phyloP scores from a whole-genome alignment of 2,329 filamentous ascomycete genomes.

The Eurotiales sp. region DNA sequence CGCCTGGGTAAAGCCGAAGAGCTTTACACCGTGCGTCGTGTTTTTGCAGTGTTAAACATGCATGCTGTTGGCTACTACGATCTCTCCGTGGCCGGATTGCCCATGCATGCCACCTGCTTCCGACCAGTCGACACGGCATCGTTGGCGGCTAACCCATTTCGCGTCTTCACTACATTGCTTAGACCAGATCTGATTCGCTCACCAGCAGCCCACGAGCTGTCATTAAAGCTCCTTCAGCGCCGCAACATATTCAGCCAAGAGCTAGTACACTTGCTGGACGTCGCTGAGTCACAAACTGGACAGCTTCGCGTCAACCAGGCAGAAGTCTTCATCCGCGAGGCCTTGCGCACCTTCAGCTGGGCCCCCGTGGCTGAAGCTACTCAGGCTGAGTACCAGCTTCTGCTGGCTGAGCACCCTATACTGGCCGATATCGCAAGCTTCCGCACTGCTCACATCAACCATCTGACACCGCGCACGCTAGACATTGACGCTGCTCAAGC shows the following conservation, averaged over 20 bases:
- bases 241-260: constrained; percentile 42
- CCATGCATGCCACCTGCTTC: constrained; percentile 53
- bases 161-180: constrained; percentile 41
- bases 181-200: constrained; percentile 39
- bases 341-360: constrained; percentile 49
- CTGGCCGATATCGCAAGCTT: too few species aligned
- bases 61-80: constrained; percentile 53
- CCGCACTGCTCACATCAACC: too few species aligned
- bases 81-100: constrained; percentile 44
- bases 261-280: constrained; percentile 36
- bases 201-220: constrained; percentile 23
- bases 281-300: constrained; percentile 27
- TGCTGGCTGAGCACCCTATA: too few species aligned
- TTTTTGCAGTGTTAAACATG: constrained; percentile 50
- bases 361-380: constrained; percentile 28
- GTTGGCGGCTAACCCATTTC: constrained; percentile 44
- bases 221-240: constrained; percentile 30
- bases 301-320: constrained; percentile 28
- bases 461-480: too few species aligned
- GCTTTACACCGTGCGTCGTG: constrained; percentile 39
- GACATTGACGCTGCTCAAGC: too few species aligned
- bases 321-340: constrained; percentile 41
- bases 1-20: constrained; percentile 47
- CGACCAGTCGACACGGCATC: constrained; percentile 37
- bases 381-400: constrained; percentile 24